A percentile compares a stretch with the other conserved stretches of the same genome.
phyloP scores from a whole-genome alignment of 495 filamentous ascomycete genomes.

The Hypoxylon fragiforme region DNA sequence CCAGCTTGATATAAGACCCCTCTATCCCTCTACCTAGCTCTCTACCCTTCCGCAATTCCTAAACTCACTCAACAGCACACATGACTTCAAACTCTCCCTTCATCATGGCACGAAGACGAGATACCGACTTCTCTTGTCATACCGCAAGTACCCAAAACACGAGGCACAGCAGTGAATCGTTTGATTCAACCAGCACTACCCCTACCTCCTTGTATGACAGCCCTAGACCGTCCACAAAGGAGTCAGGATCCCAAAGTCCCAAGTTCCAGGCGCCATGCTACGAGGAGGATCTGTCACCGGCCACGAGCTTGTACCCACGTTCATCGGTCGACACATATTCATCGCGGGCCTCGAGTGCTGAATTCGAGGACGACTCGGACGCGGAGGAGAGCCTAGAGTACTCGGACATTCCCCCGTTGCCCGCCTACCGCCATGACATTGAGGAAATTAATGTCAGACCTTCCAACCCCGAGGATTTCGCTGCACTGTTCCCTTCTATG shows the following conservation, averaged over 20 bases:
- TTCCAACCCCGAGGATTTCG: conserved; percentile 82
- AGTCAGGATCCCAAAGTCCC: conserved; percentile 42
- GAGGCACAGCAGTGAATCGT: conserved; percentile 64
- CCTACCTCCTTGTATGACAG: conserved; percentile 66
- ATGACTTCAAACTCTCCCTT: conserved; percentile 17
- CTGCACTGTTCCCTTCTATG: conserved; percentile 81
- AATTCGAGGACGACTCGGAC: conserved; percentile 59
- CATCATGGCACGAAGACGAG: conserved; percentile 36
- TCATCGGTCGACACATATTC: conserved; percentile 79
- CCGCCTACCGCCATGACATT: conserved; percentile 62
- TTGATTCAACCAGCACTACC: conserved; percentile 67
- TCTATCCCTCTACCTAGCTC: conserved; percentile 5
- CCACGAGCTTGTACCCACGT: conserved; percentile 55
- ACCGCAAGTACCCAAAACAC: conserved; percentile 61
- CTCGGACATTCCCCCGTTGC: conserved; percentile 54
- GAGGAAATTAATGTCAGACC: conserved; percentile 66
- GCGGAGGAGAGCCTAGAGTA: conserved; percentile 50
- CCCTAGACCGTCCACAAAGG: conserved; percentile 54
- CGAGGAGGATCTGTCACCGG: conserved; percentile 51
- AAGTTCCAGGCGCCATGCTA: conserved; percentile 44
- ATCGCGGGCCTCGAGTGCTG: conserved; percentile 67
- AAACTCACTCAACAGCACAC: conserved; percentile 19
- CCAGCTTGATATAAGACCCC: conserved; percentile 32
- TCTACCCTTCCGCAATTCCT: conserved; percentile 8
- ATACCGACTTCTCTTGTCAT: conserved; percentile 41